Conservation (phyloP, 2,329 filamentous ascomycete species). For the Colletotrichum lentis region DNA sequence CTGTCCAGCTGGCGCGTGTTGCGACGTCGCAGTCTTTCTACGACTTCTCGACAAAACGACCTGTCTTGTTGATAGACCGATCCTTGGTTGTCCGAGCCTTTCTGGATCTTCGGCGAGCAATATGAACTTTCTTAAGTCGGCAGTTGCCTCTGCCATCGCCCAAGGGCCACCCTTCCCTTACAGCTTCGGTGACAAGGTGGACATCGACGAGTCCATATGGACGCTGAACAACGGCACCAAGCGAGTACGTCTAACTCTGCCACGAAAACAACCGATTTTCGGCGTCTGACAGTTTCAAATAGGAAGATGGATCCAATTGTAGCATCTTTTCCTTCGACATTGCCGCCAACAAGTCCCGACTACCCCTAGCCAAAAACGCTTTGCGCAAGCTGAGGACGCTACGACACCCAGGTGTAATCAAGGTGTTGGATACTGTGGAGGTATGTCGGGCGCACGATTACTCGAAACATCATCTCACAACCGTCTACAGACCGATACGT, state of each 20-base stretch:
- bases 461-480: slow-evolving; percentile 38
- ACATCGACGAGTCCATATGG: slow-evolving; percentile 94
- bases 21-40: slow-evolving; percentile 24
- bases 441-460: slow-evolving; percentile 53
- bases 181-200: slow-evolving; percentile 89
- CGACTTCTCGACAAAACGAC: slow-evolving; percentile 12
- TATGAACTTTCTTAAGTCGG: slow-evolving; percentile 99
- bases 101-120: slow-evolving; percentile 1
- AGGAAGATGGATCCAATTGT: slow-evolving; percentile 95
- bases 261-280: neutral
- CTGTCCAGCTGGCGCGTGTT: slow-evolving; percentile 25
- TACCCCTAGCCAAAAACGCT: slow-evolving; percentile 91
- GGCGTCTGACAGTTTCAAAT: slow-evolving; percentile 15
- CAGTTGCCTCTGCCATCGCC: slow-evolving; percentile 94
- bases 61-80: neutral
- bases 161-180: slow-evolving; percentile 95
- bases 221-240: slow-evolving; percentile 94
- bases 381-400: slow-evolving; percentile 92
- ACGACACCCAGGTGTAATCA: slow-evolving; percentile 92
- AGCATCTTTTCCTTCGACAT: slow-evolving; percentile 98
- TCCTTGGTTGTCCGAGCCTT: neutral
- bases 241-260: slow-evolving; percentile 64
- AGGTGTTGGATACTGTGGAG: slow-evolving; percentile 93
- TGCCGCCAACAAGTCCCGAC: slow-evolving; percentile 76
- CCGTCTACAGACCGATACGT: slow-evolving; percentile 78